Conservation (phyloP, 176 grass and related monocot genomes). For the Oryza meyeriana region DNA sequence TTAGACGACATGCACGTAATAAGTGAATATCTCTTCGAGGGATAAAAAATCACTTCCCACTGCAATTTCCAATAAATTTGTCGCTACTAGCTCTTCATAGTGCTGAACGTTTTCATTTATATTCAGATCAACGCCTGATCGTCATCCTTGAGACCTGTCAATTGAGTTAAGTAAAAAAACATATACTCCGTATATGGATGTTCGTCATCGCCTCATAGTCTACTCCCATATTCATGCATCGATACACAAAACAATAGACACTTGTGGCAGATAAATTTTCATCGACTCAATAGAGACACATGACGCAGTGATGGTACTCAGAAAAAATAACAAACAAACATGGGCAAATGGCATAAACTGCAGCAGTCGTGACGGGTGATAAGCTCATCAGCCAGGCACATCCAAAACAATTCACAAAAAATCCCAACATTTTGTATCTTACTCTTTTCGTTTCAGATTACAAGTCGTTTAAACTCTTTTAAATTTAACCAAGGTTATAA, state of each 20-base stretch:
- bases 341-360: neutral
- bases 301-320: neutral
- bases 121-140: slow-evolving; percentile 28
- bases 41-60: too few relatives aligned
- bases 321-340: slow-evolving; percentile 28
- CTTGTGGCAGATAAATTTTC: slow-evolving; percentile 32
- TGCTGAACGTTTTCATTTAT: neutral
- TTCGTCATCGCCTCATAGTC: slow-evolving; percentile 1
- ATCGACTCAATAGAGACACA: neutral
- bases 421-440: neutral
- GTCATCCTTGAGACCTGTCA: slow-evolving; percentile 25
- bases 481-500: too few relatives aligned
- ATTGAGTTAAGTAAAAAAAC: neutral
- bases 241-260: neutral
- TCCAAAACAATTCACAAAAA: neutral
- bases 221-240: slow-evolving; percentile 6
- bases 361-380: neutral
- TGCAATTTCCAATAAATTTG: neutral
- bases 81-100: neutral
- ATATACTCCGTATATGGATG: neutral
- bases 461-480: too few relatives aligned
- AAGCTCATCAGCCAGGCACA: neutral
- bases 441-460: too few relatives aligned
- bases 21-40: too few relatives aligned
- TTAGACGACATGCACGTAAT: too few relatives aligned